Evolutionary conservation across 2,329 filamentous ascomycete species (phyloP).

Genomic region (Leptodontidium sp.): DNA sequence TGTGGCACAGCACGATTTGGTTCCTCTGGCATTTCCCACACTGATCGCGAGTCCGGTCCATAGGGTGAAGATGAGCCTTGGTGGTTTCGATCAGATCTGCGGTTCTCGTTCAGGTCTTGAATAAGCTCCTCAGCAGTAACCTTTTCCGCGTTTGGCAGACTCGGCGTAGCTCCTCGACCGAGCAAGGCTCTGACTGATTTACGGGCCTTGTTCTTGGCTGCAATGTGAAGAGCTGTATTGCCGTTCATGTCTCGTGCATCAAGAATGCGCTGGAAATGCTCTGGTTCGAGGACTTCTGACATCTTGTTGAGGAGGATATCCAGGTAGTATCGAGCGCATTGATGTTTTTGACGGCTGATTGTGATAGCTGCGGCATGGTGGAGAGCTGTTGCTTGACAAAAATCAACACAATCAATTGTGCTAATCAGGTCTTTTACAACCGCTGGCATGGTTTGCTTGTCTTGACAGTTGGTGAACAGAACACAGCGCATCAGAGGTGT

Average conservation of each 20-base stretch:
- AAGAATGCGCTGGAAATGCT: conserved; percentile 79
- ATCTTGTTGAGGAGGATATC: conserved; percentile 91
- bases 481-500: conserved; percentile 95
- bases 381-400: conserved; percentile 85
- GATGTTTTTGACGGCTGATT: conserved; percentile 81
- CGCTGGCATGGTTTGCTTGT: conserved; percentile 87
- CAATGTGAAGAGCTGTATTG: conserved; percentile 82
- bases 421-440: conserved; percentile 85
- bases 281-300: conserved; percentile 77
- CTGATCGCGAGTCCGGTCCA: conserved; percentile 62
- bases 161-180: conserved; percentile 81
- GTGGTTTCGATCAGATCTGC: conserved; percentile 57
- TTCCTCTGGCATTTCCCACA: conserved; percentile 36
- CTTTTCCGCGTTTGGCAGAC: conserved; percentile 83
- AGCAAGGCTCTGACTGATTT: conserved; percentile 87
- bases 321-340: conserved; percentile 91
- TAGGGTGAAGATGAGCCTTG: conserved; percentile 78
- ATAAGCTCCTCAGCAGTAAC: conserved; percentile 88
- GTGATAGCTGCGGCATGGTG: conserved; percentile 94
- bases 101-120: conserved; percentile 73
- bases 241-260: conserved; percentile 86
- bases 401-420: conserved; percentile 82
- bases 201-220: conserved; percentile 83
- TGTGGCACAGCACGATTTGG: conserved; percentile 36
- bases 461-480: conserved; percentile 95